Evolutionary conservation across 2,329 filamentous ascomycete genomes (phyloP), one percentile per base, ranked within the genome.

Genomic region (Aspergillus udagawae): DNA sequence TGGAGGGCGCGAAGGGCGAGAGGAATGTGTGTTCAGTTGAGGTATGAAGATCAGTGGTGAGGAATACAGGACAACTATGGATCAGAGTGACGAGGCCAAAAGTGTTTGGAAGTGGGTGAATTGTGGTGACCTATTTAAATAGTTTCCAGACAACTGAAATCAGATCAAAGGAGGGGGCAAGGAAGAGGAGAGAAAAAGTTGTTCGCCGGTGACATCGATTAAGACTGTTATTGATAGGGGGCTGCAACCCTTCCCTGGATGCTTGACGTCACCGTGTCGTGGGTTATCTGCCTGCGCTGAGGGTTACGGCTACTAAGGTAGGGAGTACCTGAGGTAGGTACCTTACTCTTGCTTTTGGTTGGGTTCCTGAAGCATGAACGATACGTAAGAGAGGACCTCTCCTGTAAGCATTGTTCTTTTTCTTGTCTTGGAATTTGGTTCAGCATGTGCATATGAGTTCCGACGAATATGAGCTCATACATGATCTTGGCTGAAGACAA

Each of bases 261-360:
- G 35, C 35, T 52, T 61, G 56, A 61, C 59, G 59, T 61, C 59
- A 61, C 50, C 23, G 28, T 60, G 58, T 60, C 58, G 58, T 60
- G 55, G 32, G n/a, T 14, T 23, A 25, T 23, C 20, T 5, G 6
- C 6, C 4, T 44, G 10, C 20, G 9, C 42, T 27, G 21, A 14
- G 23, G 44, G 20, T n/a, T 29, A 38, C 3, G n/a, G 5, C 32
- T 17, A 38, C 32, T 6, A 38, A n/a, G 5, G 32, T 7, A 17
- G 6, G 32, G 32, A 38, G 32, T 38, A 38, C 32, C 32, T 38
- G 32, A 35, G 32, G 32, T 35, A 25, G 23, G 32, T 38, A 38
- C 32, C 32, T 38, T 38, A 38, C 32, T 38, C 14, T 38, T 38
- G 32, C 32, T 38, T 38, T 6, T 38, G 32, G 32, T 38, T 17